Conservation (phyloP, 257 asterid genomes). For the Nicotiana obtusifolia region DNA sequence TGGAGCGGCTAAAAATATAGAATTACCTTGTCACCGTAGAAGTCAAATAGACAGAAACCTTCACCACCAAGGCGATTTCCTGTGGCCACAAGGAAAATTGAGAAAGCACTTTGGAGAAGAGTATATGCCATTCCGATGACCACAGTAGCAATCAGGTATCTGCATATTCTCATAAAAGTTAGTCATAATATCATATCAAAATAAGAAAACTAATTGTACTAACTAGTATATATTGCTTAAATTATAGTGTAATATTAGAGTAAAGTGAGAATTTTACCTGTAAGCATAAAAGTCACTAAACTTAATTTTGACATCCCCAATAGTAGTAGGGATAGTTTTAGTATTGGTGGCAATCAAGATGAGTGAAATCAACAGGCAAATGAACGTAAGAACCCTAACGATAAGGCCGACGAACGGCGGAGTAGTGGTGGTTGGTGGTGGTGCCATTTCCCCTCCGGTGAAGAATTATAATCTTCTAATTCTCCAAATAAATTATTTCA, state of each 20-base stretch:
- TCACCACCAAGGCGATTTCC: conserved; percentile 48
- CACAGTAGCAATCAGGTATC: conserved; percentile 37
- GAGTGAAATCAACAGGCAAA: conserved; percentile 32
- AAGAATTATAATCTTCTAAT: not conserved
- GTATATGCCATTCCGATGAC: conserved; percentile 39
- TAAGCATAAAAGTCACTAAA: conserved; percentile 28
- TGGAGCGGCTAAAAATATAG: not conserved
- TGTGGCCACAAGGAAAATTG: conserved; percentile 30
- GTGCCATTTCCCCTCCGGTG: conserved; percentile 21
- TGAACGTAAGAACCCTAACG: conserved; percentile 31
- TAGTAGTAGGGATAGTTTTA: not conserved
- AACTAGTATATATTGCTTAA: too few species aligned
- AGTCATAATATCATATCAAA: too few species aligned
- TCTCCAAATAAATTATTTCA: not conserved
- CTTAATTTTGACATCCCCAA: not conserved
- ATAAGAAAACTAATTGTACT: too few species aligned
- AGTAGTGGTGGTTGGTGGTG: conserved; percentile 20
- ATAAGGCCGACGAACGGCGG: conserved; percentile 30
- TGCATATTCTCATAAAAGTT: not conserved
- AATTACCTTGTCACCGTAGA: conserved; percentile 42
- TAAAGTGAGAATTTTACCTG: conserved; percentile 10
- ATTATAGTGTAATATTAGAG: too few species aligned
- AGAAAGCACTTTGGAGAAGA: conserved; percentile 37
- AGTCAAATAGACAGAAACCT: conserved; percentile 26
- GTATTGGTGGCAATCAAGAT: conserved; percentile 31